Evolutionary conservation across 2,329 filamentous ascomycete genomes (phyloP).

Genomic region (Pezicula radicicola): DNA sequence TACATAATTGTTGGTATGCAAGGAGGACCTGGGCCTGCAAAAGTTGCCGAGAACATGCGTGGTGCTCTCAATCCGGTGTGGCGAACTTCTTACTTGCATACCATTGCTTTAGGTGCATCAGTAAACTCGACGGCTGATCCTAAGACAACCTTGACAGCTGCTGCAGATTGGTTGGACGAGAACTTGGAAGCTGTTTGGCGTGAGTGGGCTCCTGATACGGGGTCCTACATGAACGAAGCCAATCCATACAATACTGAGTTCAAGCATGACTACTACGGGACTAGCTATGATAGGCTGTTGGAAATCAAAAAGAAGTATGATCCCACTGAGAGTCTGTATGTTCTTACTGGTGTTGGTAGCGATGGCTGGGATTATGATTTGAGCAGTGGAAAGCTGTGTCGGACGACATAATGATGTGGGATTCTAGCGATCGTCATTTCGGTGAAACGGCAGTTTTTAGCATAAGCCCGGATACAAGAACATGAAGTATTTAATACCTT

Average conservation of each 20-base stretch:
- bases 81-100: constrained; percentile 7
- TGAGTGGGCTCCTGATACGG: constrained; percentile 29
- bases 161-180: constrained; percentile 17
- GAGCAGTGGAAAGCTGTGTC: constrained; percentile 4
- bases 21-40: constrained; percentile 3
- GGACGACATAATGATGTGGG: no score
- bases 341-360: constrained; percentile 9
- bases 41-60: neutral
- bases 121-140: neutral
- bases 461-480: no score
- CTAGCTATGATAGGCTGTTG: constrained; percentile 9
- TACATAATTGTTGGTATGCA: constrained; percentile 19
- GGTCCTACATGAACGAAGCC: constrained; percentile 47
- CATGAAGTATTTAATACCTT: no score
- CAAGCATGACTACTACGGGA: constrained; percentile 40
- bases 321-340: constrained; percentile 7
- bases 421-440: no score
- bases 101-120: neutral
- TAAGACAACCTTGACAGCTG: constrained; percentile 2
- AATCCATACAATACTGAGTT: constrained; percentile 39
- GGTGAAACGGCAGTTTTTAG: no score
- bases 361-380: constrained; percentile 11
- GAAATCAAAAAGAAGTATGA: constrained; percentile 12
- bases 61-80: constrained; percentile 8
- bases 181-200: constrained; percentile 22